These are phyloP conservation scores for Bipolaris bicolor DNA, from an alignment of 2,329 filamentous ascomycete genomes.

Conservation along the genomic window DNA sequence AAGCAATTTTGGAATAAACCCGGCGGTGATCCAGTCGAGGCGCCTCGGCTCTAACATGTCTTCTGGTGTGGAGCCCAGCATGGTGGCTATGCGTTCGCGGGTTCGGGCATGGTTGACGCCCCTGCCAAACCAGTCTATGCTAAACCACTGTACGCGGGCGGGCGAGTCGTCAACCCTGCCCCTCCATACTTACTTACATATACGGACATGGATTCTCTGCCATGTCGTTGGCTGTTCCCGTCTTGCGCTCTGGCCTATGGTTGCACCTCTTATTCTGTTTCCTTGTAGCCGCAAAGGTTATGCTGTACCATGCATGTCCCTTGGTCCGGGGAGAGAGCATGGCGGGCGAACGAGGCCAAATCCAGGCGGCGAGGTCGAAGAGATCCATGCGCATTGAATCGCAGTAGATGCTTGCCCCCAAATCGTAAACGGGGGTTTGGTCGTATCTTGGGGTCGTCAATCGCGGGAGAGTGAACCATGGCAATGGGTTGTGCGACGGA, in stretches of 20 bases:
- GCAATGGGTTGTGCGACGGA: conserved; percentile 20
- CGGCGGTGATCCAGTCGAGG: conserved; percentile 42
- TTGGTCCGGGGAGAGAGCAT: no score
- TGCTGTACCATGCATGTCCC: not conserved
- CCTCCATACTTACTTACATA: not conserved
- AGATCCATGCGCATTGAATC: not conserved
- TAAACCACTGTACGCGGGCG: conserved; percentile 7
- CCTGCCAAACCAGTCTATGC: conserved; percentile 17
- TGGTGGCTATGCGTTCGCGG: conserved; percentile 31
- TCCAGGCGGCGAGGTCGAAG: conserved; percentile 24
- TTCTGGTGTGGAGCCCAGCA: conserved; percentile 18
- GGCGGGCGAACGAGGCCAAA: not conserved
- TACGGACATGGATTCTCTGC: not conserved
- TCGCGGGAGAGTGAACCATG: conserved; percentile 21
- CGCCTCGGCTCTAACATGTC: conserved; percentile 30
- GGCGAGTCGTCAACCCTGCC: conserved; percentile 7
- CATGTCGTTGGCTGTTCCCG: conserved; percentile 17
- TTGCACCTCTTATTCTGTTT: conserved; percentile 13
- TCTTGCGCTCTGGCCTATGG: conserved; percentile 27
- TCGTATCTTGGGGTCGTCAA: conserved; percentile 9
- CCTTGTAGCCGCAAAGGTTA: not conserved
- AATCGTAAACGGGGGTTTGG: no score
- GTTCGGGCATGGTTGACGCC: conserved; percentile 12
- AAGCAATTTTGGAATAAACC: conserved; percentile 35
- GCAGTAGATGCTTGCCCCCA: no score